A percentile compares a stretch with the other conserved stretches of the same genome.
phyloP scores from a whole-genome alignment of 495 filamentous ascomycete genomes.

The Extremus antarcticus region DNA sequence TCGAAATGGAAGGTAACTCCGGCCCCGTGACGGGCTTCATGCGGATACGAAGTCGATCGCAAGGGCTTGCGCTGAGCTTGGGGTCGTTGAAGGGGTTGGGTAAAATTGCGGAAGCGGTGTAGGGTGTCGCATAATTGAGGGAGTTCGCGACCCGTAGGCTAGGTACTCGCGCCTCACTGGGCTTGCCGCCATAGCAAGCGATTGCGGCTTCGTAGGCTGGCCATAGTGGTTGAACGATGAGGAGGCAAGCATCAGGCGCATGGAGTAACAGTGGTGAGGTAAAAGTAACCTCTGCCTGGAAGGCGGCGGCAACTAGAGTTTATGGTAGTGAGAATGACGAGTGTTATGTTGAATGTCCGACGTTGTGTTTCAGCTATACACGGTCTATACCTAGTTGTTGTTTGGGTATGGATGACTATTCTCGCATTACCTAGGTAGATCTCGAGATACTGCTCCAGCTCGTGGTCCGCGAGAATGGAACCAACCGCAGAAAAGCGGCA shows the following conservation, averaged over 20 bases:
- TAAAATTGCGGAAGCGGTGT: conserved; percentile 40
- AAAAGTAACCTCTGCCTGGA: background rate
- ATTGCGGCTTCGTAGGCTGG: background rate
- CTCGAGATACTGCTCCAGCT: too few species aligned
- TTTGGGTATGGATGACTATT: too few species aligned
- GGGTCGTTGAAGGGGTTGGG: conserved; percentile 93
- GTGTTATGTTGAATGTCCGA: background rate
- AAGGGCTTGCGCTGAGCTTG: conserved; percentile 87
- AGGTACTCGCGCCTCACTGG: too few species aligned
- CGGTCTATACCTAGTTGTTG: too few species aligned
- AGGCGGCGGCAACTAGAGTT: background rate
- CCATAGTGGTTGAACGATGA: too few species aligned
- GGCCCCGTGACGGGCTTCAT: conserved; percentile 98
- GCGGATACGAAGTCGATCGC: conserved; percentile 92
- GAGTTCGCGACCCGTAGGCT: too few species aligned
- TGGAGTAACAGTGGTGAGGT: background rate
- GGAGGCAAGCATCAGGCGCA: background rate
- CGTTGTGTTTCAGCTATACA: too few species aligned
- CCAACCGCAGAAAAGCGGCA: too few species aligned
- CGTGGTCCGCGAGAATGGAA: too few species aligned
- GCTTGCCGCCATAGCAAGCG: background rate
- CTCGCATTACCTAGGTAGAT: too few species aligned
- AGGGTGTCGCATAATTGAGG: too few species aligned
- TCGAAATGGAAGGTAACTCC: conserved; percentile 93
- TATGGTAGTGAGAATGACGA: background rate